These are phyloP conservation scores for Phtheirospermum japonicum DNA, from an alignment of 257 asterid genomes.

Conservation along the genomic window DNA sequence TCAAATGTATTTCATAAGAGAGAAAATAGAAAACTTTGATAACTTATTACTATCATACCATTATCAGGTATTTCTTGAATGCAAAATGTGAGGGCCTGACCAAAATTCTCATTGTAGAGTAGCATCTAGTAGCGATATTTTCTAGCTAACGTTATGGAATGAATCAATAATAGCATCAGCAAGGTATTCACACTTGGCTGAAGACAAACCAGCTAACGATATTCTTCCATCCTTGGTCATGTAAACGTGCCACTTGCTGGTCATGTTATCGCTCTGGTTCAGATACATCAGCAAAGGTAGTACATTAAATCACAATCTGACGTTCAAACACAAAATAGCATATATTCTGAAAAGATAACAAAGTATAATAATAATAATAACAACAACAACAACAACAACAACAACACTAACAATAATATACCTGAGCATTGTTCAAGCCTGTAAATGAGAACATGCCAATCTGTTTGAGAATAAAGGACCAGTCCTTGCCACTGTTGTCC, in stretches of 20 bases:
- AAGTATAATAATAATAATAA: too few relatives aligned
- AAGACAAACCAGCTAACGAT: constrained; percentile 89
- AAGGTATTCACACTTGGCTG: constrained; percentile 89
- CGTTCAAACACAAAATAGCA: constrained; percentile 1
- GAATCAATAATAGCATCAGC: constrained; percentile 96
- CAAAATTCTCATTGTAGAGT: not conserved
- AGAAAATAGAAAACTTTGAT: not conserved
- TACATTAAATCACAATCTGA: constrained; percentile 11
- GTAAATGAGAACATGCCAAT: constrained; percentile 98
- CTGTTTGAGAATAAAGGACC: constrained; percentile 88
- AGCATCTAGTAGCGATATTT: not conserved
- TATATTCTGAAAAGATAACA: not conserved
- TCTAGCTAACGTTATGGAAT: constrained; percentile 68
- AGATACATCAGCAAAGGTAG: constrained; percentile 17
- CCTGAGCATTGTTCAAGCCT: constrained; percentile 90
- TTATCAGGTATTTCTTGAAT: constrained; percentile 13
- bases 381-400: too few relatives aligned
- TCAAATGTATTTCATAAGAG: not conserved
- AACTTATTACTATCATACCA: constrained; percentile 1
- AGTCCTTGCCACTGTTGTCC: constrained; percentile 85
- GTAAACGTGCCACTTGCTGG: constrained; percentile 87
- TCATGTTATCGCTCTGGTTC: constrained; percentile 85
- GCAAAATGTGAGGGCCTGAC: not conserved
- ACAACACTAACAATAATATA: too few relatives aligned
- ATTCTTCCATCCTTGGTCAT: constrained; percentile 97